Percentiles rank a stretch among this genome's conserved stretches.
Evolutionary conservation across 2,329 filamentous ascomycete species (phyloP).

Genomic region (Cladosporium austrohemisphaericum): DNA sequence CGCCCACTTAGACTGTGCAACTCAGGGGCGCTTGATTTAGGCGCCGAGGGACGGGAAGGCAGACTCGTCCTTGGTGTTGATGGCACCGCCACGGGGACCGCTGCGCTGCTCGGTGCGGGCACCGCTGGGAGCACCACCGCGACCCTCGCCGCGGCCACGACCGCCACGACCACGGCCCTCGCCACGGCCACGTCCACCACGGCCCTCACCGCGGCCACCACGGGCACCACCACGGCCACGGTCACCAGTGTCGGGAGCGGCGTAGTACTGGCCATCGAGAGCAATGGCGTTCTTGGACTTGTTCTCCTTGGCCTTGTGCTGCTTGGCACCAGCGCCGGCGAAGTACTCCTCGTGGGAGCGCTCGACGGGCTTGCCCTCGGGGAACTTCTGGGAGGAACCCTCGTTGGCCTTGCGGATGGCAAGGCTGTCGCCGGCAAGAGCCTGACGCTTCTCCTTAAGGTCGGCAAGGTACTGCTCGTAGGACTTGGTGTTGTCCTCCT

Average conservation of each 20-base stretch:
- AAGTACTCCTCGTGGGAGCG: conserved; percentile 68
- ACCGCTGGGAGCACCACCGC: conserved; percentile 27
- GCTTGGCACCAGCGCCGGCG: conserved; percentile 69
- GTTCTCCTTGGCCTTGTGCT: conserved; percentile 77
- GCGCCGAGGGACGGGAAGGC: conserved; percentile 35
- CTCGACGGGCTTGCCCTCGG: conserved; percentile 66
- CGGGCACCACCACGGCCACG: conserved; percentile 40
- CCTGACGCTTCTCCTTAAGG: conserved; percentile 70
- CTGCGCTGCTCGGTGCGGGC: conserved; percentile 18
- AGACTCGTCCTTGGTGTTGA: conserved; percentile 32
- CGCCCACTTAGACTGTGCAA: conserved; percentile 3
- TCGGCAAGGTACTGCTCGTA: conserved; percentile 84
- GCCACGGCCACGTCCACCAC: conserved; percentile 22
- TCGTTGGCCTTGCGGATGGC: conserved; percentile 89
- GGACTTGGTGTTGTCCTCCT: conserved; percentile 82
- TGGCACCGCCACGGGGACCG: conserved; percentile 21
- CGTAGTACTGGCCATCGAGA: conserved; percentile 69
- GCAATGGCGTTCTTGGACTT: conserved; percentile 88
- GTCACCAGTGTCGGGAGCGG: conserved; percentile 54
- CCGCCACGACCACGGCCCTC: conserved; percentile 36
- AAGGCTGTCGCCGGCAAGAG: conserved; percentile 60
- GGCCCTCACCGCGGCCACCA: conserved; percentile 47
- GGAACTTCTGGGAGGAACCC: conserved; percentile 93
- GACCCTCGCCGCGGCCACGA: conserved; percentile 23
- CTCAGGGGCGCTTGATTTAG: not conserved